Evolutionary conservation across 352 stramenopile species (phyloP), one percentile per base, ranked within the genome.

Genomic region (Phytophthora pluvialis): DNA sequence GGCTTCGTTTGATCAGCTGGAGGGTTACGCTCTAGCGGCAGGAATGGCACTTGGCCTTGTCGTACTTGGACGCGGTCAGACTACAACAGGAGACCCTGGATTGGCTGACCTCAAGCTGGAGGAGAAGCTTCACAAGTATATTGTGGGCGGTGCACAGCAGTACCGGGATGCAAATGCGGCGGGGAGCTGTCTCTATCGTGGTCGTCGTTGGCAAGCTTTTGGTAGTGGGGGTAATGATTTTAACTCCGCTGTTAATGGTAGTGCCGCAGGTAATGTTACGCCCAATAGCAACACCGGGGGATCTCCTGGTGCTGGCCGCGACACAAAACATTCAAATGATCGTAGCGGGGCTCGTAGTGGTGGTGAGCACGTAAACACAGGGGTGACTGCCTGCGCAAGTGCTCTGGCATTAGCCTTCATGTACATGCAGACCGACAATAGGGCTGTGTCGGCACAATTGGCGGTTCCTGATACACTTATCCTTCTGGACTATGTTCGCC

Each of bases 1-100:
- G 0, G 72, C 71, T 8, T 81, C 80, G 2, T 91, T 93, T 54
- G 83, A 90, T 64, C 94, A 99, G 47, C 81, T 98, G 18, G 97
- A 99, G 77, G 88, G 91, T 0, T 99, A 99, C 59, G 89, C 93
- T 18, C 81, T 98, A 35, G 80, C 91, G 10, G 92, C 91, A 29
- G 92, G 96, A 21, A 81, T 99, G 26, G 94, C 96, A 5, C 86
- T 99, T 15, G 98, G 97, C 15, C 95, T 99, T 68, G 95, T 99
- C 0, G 87, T 98, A 15, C 83, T 99, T 10, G 87, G 93, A 28
- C 84, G 89, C 21, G 90, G 90, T 1, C 72, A 85, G 4, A 53
- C 55, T 36, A 89, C 83, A 32, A 69, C 76, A 28, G 90, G 82
- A 3, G 89, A 96, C 55, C 83, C 85, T n/a, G 95, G 95, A 31